These are phyloP conservation scores for Phytophthora brassicae DNA, from an alignment of 352 stramenopile species.

Conservation along the genomic window DNA sequence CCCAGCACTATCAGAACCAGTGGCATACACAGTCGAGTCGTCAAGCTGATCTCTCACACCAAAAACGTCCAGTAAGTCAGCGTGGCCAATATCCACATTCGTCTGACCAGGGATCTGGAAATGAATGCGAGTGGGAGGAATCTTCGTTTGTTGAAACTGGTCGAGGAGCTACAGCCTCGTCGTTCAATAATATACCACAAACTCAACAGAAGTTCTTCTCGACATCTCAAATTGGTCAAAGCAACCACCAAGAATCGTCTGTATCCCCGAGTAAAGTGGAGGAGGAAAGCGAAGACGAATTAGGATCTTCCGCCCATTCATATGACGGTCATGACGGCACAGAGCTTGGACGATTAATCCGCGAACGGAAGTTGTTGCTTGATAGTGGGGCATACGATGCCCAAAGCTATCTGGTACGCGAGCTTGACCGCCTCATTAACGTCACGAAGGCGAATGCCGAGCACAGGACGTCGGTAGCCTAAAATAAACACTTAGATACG, in stretches of 20 bases:
- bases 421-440: constrained; percentile 64
- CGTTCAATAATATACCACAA: neutral
- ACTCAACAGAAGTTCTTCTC: constrained; percentile 1
- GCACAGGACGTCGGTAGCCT: constrained; percentile 13
- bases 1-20: constrained; percentile 4
- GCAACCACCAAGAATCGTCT: neutral
- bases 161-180: neutral
- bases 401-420: constrained; percentile 64
- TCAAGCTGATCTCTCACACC: constrained; percentile 8
- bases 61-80: constrained; percentile 7
- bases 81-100: neutral
- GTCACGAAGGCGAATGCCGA: constrained; percentile 27
- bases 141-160: constrained; percentile 13
- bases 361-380: constrained; percentile 61
- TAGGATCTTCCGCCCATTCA: neutral
- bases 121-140: constrained; percentile 12
- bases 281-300: neutral
- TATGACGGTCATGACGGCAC: neutral
- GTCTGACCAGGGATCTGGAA: constrained; percentile 12
- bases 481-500: neutral
- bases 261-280: neutral
- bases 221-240: constrained; percentile 1
- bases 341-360: constrained; percentile 52
- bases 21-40: constrained; percentile 20
- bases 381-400: constrained; percentile 59